phyloP scores from a whole-genome alignment of 768 basidiomycete species.

The Phylloporus sp. region DNA sequence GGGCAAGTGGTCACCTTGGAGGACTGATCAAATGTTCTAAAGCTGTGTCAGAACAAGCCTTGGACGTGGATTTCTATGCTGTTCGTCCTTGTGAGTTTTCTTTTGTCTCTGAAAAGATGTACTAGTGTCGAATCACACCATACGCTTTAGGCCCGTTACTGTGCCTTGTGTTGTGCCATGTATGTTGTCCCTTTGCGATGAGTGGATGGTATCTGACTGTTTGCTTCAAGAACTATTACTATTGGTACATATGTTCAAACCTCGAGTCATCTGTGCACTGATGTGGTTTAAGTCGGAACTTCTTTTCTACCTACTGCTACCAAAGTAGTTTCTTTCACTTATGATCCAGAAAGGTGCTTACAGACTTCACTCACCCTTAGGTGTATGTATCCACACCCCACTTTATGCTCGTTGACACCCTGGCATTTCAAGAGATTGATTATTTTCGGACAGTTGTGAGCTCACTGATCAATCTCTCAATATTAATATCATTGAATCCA shows the following conservation, averaged over 20 bases:
- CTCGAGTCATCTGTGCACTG: background rate
- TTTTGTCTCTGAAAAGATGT: background rate
- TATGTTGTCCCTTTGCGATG: background rate
- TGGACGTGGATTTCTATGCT: background rate
- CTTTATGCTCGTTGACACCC: background rate
- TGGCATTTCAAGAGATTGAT: background rate
- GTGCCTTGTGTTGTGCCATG: background rate
- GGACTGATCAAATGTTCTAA: background rate
- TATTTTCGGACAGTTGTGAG: background rate
- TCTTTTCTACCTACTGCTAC: background rate
- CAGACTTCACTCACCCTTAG: background rate
- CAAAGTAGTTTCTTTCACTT: background rate
- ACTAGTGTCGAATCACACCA: background rate
- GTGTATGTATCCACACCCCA: background rate
- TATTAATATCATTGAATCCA: background rate
- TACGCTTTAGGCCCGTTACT: background rate
- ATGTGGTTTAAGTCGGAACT: background rate
- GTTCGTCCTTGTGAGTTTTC: background rate
- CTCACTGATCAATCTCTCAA: background rate
- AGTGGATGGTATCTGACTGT: background rate
- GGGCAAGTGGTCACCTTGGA: background rate
- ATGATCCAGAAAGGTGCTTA: background rate
- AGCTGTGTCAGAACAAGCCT: background rate
- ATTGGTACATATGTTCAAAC: background rate
- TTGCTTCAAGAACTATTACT: background rate